Evolutionary conservation across 2,329 filamentous ascomycete genomes (phyloP), one percentile per base, ranked within the genome.

Genomic region (Decorospora gaudefroyi): DNA sequence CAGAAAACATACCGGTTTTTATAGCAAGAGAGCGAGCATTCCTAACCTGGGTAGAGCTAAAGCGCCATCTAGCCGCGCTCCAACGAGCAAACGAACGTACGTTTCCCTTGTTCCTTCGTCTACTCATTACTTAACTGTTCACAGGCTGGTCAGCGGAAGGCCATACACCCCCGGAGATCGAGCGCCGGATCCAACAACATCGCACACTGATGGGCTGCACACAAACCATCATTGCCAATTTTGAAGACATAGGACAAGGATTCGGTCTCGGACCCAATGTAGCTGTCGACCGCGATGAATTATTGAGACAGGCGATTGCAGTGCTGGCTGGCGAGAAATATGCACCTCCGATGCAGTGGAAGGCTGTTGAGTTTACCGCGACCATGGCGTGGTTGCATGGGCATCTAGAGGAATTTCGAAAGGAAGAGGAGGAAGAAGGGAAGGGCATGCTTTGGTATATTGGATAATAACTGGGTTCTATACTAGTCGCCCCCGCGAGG

Each of bases 41-140:
- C 29, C 42, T 69, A 16, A 67, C 63, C 9, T 69, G 66, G 66
- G 61, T 69, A 26, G 66, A 69, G 35, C 51, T 69, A 10, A 61
- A 59, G 39, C 51, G 65, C 27, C 65, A 69, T 36, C 42, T 69
- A 22, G 62, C 64, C 40, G 65, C 66, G 23, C 61, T 69, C 22
- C 57, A 64, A 22, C 61, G 64, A 40, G 64, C 64, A 32, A 62
- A 62, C 19, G 56, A 58, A 48, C 58, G 65, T 69, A 61, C 13
- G 65, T 41, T 28, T 19, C 19, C 13, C 34, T 33, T 23, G 21
- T 12, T 26, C 17, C 37, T 44, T 28, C 22, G 12, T 26, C 10
- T 42, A 15, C 35, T 26, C 25, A 25, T 32, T 42, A 49, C 27
- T 52, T 49, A 43, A 42, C 34, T 36, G 34, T 32, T 30, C 12